Percentiles rank a stretch among this genome's conserved stretches.
These are phyloP conservation scores for Boletus speciosus DNA, from an alignment of 768 basidiomycete genomes.

Conservation along the genomic window DNA sequence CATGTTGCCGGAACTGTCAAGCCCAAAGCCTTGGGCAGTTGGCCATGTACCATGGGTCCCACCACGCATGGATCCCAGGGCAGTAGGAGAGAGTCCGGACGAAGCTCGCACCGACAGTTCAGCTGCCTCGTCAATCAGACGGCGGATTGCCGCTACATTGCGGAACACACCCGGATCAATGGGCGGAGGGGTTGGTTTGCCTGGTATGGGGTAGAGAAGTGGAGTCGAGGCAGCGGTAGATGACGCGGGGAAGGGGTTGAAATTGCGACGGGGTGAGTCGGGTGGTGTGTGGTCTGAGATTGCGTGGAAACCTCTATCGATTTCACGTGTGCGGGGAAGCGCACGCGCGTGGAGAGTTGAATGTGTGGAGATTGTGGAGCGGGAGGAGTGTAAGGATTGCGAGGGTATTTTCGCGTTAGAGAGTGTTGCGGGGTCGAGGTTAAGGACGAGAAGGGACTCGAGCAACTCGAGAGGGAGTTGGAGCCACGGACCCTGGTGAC, in stretches of 20 bases:
- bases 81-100: constrained; percentile 75
- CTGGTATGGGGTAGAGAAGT: constrained; percentile 53
- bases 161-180: constrained; percentile 88
- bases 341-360: constrained; percentile 8
- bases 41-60: constrained; percentile 52
- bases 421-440: constrained; percentile 69
- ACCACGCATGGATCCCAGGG: constrained; percentile 62
- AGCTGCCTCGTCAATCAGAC: constrained; percentile 85
- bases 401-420: constrained; percentile 44
- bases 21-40: constrained; percentile 57
- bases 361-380: constrained; percentile 7
- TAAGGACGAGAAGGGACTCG: constrained; percentile 75
- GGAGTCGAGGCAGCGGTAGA: constrained; percentile 35
- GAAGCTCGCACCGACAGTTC: constrained; percentile 86
- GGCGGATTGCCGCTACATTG: constrained; percentile 67
- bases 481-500: constrained; percentile 79
- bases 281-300: constrained; percentile 39
- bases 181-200: constrained; percentile 75
- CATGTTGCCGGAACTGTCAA: constrained; percentile 53
- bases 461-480: constrained; percentile 84
- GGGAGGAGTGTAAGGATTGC: constrained; percentile 32
- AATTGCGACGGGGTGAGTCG: constrained; percentile 38
- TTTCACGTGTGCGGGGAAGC: constrained; percentile 28
- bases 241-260: constrained; percentile 35
- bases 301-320: constrained; percentile 45